Percentiles rank a stretch among this genome's conserved stretches.
phyloP scores from a whole-genome alignment of 805 yeast species.

The Blastobotrys parvus region DNA sequence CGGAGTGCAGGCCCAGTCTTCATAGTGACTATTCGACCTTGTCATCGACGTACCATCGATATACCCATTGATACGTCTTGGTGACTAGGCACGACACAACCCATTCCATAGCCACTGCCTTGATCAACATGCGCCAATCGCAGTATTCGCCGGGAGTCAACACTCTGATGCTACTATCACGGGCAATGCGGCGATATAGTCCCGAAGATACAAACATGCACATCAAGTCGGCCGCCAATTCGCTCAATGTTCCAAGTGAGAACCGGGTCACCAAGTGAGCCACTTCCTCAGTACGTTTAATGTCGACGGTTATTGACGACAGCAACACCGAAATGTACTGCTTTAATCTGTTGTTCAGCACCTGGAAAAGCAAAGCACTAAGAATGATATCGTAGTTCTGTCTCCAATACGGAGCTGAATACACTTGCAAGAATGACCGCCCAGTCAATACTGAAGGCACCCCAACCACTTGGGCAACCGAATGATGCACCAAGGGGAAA shows the following conservation, averaged over 20 bases:
- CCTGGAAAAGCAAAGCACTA: too few species aligned
- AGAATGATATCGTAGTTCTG: neutral
- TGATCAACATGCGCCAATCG: neutral
- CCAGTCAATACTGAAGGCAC: neutral
- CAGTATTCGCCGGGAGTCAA: neutral
- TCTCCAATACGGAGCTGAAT: neutral
- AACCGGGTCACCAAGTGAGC: neutral
- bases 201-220: neutral
- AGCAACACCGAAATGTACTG: neutral
- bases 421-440: neutral
- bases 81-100: neutral
- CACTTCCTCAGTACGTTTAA: neutral
- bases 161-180: too few species aligned
- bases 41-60: neutral
- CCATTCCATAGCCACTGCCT: neutral
- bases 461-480: neutral
- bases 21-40: neutral
- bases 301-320: neutral
- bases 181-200: neutral
- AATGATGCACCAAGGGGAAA: neutral
- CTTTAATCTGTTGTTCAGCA: too few species aligned
- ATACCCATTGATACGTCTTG: neutral
- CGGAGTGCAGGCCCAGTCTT: too few species aligned
- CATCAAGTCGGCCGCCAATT: neutral
- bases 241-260: neutral